Conservation (phyloP, 2,329 filamentous ascomycete species). For the Aspergillus pseudonomiae region DNA sequence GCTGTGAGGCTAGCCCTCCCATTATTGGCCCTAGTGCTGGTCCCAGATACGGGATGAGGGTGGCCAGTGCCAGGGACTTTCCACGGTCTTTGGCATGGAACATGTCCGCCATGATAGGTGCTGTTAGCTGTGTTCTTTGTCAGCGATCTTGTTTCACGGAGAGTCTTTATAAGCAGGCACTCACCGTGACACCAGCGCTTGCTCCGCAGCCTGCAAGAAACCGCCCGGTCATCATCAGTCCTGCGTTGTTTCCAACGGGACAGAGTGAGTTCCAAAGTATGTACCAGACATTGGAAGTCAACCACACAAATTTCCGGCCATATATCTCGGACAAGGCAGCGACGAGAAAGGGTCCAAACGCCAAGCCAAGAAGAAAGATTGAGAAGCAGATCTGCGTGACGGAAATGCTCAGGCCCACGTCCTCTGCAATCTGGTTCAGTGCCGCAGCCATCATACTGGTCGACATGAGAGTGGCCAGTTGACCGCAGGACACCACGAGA, state of each 20-base stretch:
- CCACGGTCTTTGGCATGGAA: slow-evolving; percentile 8
- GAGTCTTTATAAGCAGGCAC: not conserved
- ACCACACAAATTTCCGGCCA: not conserved
- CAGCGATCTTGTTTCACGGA: not conserved
- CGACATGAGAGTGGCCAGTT: slow-evolving; percentile 7
- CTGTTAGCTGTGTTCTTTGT: not conserved
- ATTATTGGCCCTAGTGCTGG: slow-evolving; percentile 8
- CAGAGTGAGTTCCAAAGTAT: slow-evolving; percentile 9
- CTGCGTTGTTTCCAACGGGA: slow-evolving; percentile 2
- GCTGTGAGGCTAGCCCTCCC: slow-evolving; percentile 3
- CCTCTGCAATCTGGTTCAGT: slow-evolving; percentile 1
- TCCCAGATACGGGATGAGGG: slow-evolving; percentile 6
- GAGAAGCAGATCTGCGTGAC: slow-evolving; percentile 6
- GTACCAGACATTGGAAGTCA: slow-evolving; percentile 4
- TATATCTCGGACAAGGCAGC: slow-evolving; percentile 9
- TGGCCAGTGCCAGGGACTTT: slow-evolving; percentile 6
- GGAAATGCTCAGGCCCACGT: not conserved
- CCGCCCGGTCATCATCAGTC: slow-evolving; percentile 4
- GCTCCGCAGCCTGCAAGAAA: slow-evolving; percentile 7
- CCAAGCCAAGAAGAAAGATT: slow-evolving; percentile 5
- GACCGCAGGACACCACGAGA: slow-evolving; percentile 1
- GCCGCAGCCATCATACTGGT: slow-evolving; percentile 11
- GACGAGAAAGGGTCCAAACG: slow-evolving; percentile 5
- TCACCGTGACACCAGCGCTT: slow-evolving; percentile 3
- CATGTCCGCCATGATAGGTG: slow-evolving; percentile 8